Evolutionary conservation across 139 green algal species (phyloP), one percentile per base, ranked within the genome.

Genomic region (Picochlorum sp.): DNA sequence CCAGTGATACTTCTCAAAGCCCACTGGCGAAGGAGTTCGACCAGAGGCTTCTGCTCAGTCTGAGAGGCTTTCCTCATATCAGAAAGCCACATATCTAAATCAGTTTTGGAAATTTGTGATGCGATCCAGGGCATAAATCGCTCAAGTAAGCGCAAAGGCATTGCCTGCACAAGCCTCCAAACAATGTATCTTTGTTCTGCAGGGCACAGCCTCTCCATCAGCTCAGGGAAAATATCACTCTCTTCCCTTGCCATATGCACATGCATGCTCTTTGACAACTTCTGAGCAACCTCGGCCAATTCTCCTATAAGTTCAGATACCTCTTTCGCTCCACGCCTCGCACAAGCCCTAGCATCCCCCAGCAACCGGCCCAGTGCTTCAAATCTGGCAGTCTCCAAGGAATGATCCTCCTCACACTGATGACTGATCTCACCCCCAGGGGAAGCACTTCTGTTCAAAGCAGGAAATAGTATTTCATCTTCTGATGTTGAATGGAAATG

Each of bases 101-200:
- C 88, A 15, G 73, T 77, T 20, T 85, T 71, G 2, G 61, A 74
- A 65, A 97, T 65, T 28, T 80, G 74, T 8, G 57, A 73, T 23
- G 84, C 75, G 16, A 97, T 67, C 88, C 92, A 96, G 6, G 92
- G 92, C 76, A 97, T 85, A 15, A 98, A 85, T 4, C 84, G 72
- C 74, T 97, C 87, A 69, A 98, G 78, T 63, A 98, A 75, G 2
- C 92, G 81, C 68, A 98, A 81, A 49, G 92, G 92, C 92, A 98
- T 97, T 4, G 87, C 89, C 2, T 74, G 70, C 34, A 98, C 72
- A 16, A 85, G 90, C 59, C 74, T 77, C 83, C 91, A 98, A 62
- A 96, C 75, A 66, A 98, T 82, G 20, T 62, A 64, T 13, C 88
- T 85, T 83, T 98, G 92, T 82, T 95, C 81, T 9, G 66, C 70